These are phyloP conservation scores for Colletotrichum nymphaeae DNA, from an alignment of 2,329 filamentous ascomycete genomes.

Conservation along the genomic window DNA sequence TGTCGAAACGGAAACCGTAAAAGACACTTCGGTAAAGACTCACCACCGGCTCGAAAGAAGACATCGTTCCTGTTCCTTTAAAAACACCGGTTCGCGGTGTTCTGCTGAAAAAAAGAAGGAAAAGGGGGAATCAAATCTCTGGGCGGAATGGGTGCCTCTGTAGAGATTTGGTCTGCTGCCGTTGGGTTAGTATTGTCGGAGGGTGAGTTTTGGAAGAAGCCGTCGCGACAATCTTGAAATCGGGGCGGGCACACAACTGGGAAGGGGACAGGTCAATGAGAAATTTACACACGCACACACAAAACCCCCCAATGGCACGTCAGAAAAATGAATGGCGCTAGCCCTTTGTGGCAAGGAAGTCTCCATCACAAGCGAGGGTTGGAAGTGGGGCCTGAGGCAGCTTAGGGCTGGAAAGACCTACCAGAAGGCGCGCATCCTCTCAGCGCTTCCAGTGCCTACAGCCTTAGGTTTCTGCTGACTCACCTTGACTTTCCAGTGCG, in stretches of 20 bases:
- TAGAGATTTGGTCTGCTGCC: constrained; percentile 37
- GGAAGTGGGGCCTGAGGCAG: constrained; percentile 40
- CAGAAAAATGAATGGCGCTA: constrained; percentile 41
- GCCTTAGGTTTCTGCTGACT: neutral
- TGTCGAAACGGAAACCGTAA: neutral
- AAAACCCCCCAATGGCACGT: constrained; percentile 38
- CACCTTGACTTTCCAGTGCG: neutral
- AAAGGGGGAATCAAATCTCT: constrained; percentile 38
- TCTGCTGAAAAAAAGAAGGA: constrained; percentile 35
- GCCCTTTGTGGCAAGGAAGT: constrained; percentile 44
- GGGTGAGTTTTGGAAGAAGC: constrained; percentile 34
- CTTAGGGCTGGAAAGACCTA: constrained; percentile 57
- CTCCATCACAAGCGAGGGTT: constrained; percentile 50
- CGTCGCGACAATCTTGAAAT: constrained; percentile 37
- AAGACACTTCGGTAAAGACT: constrained; percentile 51
- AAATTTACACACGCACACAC: constrained; percentile 38
- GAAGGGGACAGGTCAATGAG: constrained; percentile 29
- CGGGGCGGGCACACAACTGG: constrained; percentile 16
- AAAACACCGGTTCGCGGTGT: constrained; percentile 39
- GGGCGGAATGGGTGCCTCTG: constrained; percentile 34
- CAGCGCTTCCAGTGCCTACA: neutral
- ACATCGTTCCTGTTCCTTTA: constrained; percentile 65
- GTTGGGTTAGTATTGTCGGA: constrained; percentile 39
- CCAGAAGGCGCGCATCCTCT: constrained; percentile 6
- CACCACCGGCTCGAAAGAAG: constrained; percentile 78